phyloP scores from a whole-genome alignment of 257 asterid species.

The Solanum habrochaites region DNA sequence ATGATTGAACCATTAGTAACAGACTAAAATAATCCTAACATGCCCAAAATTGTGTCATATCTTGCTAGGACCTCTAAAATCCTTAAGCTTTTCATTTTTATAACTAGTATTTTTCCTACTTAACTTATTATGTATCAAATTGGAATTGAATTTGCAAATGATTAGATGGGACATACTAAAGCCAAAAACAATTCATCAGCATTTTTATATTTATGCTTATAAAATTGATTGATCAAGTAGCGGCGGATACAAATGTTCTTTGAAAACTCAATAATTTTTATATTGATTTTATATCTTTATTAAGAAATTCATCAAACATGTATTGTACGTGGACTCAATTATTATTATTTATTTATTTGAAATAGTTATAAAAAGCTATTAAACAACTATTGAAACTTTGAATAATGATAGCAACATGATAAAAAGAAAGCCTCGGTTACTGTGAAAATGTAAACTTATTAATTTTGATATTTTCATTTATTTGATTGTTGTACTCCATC shows the following conservation, averaged over 20 bases:
- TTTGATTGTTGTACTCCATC: constrained; percentile 13
- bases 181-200: not conserved
- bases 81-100: not conserved
- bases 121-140: not conserved
- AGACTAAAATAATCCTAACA: not conserved
- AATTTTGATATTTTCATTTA: constrained; percentile 1
- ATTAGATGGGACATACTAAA: not conserved
- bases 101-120: not conserved
- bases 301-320: not conserved
- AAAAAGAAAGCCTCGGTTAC: constrained; percentile 6
- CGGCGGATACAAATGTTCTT: not conserved
- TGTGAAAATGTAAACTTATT: not conserved
- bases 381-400: constrained; percentile 16
- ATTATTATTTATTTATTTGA: not conserved
- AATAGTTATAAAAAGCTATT: fast-evolving
- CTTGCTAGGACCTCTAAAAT: not conserved
- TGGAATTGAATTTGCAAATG: not conserved
- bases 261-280: not conserved
- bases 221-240: not conserved
- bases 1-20: not conserved
- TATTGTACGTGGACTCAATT: fast-evolving
- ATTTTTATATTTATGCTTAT: not conserved
- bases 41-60: not conserved
- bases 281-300: not conserved
- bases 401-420: constrained; percentile 20